phyloP scores from a whole-genome alignment of 768 basidiomycete genomes.

The Hirschioporus abietinus region DNA sequence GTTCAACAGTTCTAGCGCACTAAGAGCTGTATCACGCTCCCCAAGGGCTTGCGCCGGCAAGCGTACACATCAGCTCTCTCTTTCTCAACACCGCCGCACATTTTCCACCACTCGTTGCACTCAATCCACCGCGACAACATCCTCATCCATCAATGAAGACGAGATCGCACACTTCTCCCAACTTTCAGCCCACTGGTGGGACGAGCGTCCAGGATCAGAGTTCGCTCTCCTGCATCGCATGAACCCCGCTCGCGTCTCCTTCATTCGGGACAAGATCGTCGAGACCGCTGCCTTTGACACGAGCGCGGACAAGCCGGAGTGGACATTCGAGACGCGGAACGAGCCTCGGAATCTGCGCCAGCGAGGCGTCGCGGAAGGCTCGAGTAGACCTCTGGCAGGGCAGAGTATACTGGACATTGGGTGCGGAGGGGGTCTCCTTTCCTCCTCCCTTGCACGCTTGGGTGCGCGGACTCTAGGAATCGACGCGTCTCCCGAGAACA shows the following conservation, averaged over 20 bases:
- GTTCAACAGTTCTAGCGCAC: neutral
- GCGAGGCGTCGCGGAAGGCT: neutral
- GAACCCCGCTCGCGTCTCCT: conserved; percentile 87
- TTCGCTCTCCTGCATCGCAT: conserved; percentile 86
- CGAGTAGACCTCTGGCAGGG: conserved; percentile 39
- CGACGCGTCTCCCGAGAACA: conserved; percentile 86
- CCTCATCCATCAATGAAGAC: conserved; percentile 58
- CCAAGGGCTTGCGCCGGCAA: neutral
- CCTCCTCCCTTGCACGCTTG: conserved; percentile 81
- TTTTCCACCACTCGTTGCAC: neutral
- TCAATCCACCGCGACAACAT: neutral
- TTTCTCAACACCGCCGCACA: neutral
- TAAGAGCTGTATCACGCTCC: neutral
- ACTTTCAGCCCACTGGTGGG: conserved; percentile 93
- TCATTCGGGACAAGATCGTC: conserved; percentile 67
- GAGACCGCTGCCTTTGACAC: neutral
- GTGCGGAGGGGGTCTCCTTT: conserved; percentile 91
- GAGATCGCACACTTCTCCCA: conserved; percentile 89
- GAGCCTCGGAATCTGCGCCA: neutral
- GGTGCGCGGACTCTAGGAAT: conserved; percentile 89
- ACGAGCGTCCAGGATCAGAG: conserved; percentile 71
- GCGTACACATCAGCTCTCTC: neutral
- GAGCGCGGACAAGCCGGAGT: neutral
- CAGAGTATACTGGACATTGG: conserved; percentile 84
- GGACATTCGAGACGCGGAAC: neutral